Base-by-base conservation (phyloP, 768 basidiomycete genomes). In the Plicaturopsis crispa region DNA sequence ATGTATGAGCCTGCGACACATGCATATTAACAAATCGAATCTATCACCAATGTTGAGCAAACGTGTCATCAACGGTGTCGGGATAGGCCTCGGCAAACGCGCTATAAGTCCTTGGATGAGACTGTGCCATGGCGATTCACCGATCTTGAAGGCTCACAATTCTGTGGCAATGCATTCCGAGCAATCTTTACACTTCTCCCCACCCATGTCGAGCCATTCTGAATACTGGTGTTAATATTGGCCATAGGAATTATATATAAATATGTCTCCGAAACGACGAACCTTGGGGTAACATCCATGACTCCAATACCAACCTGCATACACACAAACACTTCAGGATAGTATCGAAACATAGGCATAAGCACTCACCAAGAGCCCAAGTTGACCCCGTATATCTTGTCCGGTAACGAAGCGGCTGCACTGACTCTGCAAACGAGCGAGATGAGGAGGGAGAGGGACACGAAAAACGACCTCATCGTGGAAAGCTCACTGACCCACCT, bases 201-300 rank as follows among this genome's bases (percentile, higher is more conserved):
- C 85, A 17, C 85, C 86, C 85, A 89, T 87, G 6, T 62, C 53
- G 2, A 57, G 16, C 86, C 85, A 89, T 67, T 71, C 85, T 80
- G 46, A 14, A 20, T 8, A 13, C 2, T 12, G 20, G 18, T 18
- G 18, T 10, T 10, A 10, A 5, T 28, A 18, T 16, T 7, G 30
- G 24, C 36, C 4, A 11, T 22, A 14, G 13, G n/a, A 10, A n/a
- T 6, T 11, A 22, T 33, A 21, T 24, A 24, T 24, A 28, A 4
- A 13, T 14, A 41, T 4, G 19, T 8, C 16, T 12, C 4, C 18
- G 16, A 16, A 10, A 4, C 11, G 14, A 14, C 48, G 2, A 43
- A 79, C 79, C 80, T 55, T 67, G 60, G 6, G 83, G 84, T 30
- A 85, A 65, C 84, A 88, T 88, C 85, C 85, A 88, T n/a, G 83